These are phyloP conservation scores for Fusarium penzigii DNA, from an alignment of 2,329 filamentous ascomycete genomes.

Conservation along the genomic window DNA sequence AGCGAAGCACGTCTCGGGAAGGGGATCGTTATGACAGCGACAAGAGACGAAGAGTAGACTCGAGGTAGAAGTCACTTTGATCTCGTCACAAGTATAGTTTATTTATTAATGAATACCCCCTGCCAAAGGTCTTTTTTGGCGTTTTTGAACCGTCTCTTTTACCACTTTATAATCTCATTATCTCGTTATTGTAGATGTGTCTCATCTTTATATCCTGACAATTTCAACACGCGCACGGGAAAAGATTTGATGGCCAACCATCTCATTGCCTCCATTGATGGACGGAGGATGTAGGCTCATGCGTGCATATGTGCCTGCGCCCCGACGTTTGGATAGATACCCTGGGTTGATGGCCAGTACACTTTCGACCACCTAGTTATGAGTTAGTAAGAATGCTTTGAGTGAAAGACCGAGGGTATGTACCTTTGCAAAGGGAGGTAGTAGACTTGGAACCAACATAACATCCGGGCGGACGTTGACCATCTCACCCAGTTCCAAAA, in stretches of 20 bases:
- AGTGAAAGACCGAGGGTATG: conserved; percentile 23
- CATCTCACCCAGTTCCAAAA: conserved; percentile 89
- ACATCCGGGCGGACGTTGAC: conserved; percentile 83
- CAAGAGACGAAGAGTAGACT: conserved; percentile 60
- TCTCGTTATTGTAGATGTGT: conserved; percentile 17
- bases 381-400: conserved; percentile 10
- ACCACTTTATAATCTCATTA: conserved; percentile 13
- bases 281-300: conserved; percentile 71
- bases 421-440: conserved; percentile 89
- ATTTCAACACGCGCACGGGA: conserved; percentile 86
- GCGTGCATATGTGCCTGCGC: conserved; percentile 81
- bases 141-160: neutral
- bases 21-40: conserved; percentile 56
- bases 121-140: conserved; percentile 2
- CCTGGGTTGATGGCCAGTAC: conserved; percentile 92
- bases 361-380: conserved; percentile 78
- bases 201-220: conserved; percentile 62
- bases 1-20: conserved; percentile 59
- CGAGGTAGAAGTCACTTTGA: conserved; percentile 27
- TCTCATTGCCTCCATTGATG: conserved; percentile 56
- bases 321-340: conserved; percentile 78
- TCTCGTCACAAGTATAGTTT: conserved; percentile 7
- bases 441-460: conserved; percentile 75
- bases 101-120: conserved; percentile 30
- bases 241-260: conserved; percentile 75